Base-by-base conservation (phyloP, 2,329 filamentous ascomycete genomes). In the Sordariomycetes sp. region DNA sequence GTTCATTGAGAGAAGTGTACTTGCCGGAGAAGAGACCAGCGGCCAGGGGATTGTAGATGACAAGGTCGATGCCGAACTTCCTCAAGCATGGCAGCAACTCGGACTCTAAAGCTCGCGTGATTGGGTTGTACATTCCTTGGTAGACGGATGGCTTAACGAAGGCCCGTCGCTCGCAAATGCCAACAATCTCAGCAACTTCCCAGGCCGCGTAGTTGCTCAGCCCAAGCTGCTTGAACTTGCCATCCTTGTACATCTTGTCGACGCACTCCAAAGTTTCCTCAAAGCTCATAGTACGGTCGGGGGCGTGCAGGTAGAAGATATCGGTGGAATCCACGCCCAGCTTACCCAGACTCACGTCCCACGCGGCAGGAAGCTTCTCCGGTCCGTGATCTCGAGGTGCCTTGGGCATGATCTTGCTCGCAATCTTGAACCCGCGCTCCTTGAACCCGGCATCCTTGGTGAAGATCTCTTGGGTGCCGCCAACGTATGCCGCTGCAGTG, bases 171-270 rank as follows among this genome's bases (percentile, higher is more conserved):
- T 75, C 73, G 58, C 77, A 83, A 24, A 79, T 72, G 42, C 79
- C 75, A 32, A 75, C 77, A 7, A 86, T 69, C 54, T 87, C 81
- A 0, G 82, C 82, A 4, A 88, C 79, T 50, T 88, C 83, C 58
- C 79, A 87, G 1, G 82, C 73, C 0, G 82, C 78, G 47, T 73
- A 87, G 53, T 88, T 88, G 43, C 70, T 77, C 28, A 88, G 51
- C 2, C 81, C 83, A 4, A 88, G 58, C 33, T 74, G 66, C 12
- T 80, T 71, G 47, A 90, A 87, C 46, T 84, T 85, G 20, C 82
- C 82, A 12, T 48, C 68, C 48, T 79, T 75, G 59, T 86, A 77
- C 30, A 88, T 53, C 48, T 82, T 70, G 51, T 88, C 71, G 35
- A 80, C 67, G 6, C 72, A 78, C 40, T 72, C 66, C 6, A 88